Conservation (phyloP, 805 yeast species). For the Saccharomycopsis guyanensis region DNA sequence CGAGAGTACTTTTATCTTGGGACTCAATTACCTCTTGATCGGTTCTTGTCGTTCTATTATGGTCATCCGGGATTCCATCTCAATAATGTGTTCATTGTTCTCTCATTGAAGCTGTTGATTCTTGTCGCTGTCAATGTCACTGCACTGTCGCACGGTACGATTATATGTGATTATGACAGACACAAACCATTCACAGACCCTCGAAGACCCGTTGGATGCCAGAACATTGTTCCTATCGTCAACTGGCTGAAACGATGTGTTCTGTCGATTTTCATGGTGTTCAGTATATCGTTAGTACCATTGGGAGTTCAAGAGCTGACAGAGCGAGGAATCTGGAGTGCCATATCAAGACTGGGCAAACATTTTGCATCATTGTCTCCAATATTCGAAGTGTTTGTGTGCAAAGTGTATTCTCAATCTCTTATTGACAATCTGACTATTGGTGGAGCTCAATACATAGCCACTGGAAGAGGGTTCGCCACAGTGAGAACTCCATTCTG, state of each 20-base stretch:
- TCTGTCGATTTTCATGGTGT: constrained; percentile 65
- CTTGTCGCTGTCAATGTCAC: constrained; percentile 54
- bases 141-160: constrained; percentile 52
- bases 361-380: constrained; percentile 71
- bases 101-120: constrained; percentile 59
- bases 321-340: constrained; percentile 69
- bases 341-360: constrained; percentile 52
- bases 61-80: constrained; percentile 86
- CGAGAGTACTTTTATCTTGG: constrained; percentile 76
- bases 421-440: constrained; percentile 58
- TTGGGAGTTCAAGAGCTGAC: constrained; percentile 68
- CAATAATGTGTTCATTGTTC: constrained; percentile 65
- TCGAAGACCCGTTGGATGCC: constrained; percentile 61
- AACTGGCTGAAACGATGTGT: constrained; percentile 71
- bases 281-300: constrained; percentile 68
- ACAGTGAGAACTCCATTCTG: constrained; percentile 63
- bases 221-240: constrained; percentile 60
- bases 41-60: constrained; percentile 72
- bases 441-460: constrained; percentile 78
- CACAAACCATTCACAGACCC: constrained; percentile 54
- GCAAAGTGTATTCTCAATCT: constrained; percentile 68
- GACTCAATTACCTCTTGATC: constrained; percentile 66
- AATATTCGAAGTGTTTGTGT: constrained; percentile 71
- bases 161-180: constrained; percentile 53
- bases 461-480: constrained; percentile 80